phyloP scores from a whole-genome alignment of 75 land plant genomes.

The Pseudotsuga menziesii region DNA sequence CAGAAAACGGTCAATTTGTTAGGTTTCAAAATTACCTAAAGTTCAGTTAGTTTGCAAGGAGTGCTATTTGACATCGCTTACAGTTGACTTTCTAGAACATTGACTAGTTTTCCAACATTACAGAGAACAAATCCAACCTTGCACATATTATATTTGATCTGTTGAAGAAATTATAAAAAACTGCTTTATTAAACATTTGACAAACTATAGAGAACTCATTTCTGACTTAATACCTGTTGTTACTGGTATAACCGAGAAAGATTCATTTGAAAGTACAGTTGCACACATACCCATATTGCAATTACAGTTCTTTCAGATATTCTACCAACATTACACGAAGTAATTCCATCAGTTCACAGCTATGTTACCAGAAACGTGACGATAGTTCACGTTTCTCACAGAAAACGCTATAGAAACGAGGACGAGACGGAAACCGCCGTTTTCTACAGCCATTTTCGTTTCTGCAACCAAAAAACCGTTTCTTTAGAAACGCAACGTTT shows the following conservation, averaged over 20 bases:
- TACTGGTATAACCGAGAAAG: background rate
- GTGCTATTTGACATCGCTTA: no score
- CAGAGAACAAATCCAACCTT: background rate
- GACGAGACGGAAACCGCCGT: no score
- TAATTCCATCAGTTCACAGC: background rate
- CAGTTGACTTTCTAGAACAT: background rate
- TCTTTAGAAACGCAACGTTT: no score
- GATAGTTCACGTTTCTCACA: no score
- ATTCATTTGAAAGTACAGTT: background rate
- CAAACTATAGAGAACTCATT: background rate
- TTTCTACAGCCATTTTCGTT: no score
- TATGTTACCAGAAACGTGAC: no score
- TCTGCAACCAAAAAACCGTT: no score
- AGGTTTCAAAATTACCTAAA: no score
- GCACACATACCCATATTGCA: background rate
- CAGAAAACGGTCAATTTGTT: no score
- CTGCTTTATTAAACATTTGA: background rate
- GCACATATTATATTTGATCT: background rate
- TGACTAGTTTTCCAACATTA: background rate
- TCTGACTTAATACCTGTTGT: constrained; percentile 5
- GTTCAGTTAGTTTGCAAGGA: no score
- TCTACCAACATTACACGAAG: background rate
- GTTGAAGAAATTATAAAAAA: background rate
- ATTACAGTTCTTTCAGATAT: background rate
- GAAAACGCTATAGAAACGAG: no score